Conservation (phyloP, 495 filamentous ascomycete genomes). For the Chlorociboria aeruginascens region DNA sequence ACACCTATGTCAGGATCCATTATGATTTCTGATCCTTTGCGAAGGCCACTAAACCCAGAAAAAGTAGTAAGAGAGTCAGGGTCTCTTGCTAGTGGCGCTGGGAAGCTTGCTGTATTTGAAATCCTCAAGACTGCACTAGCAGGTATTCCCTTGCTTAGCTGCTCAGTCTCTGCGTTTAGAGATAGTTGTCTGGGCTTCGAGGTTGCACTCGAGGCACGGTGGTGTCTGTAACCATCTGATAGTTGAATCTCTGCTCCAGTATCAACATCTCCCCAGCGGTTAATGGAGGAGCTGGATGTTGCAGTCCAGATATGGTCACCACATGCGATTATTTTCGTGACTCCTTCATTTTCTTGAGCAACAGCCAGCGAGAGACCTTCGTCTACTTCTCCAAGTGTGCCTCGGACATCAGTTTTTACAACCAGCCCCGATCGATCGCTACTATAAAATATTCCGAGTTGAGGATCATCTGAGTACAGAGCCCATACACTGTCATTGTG, state of each 20-base stretch:
- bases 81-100: conserved; percentile 33
- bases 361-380: conserved; percentile 82
- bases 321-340: conserved; percentile 70
- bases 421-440: conserved; percentile 84
- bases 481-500: conserved; percentile 98
- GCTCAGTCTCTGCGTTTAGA: conserved; percentile 22
- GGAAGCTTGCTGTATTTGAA: conserved; percentile 72
- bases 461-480: conserved; percentile 76
- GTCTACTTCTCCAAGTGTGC: conserved; percentile 60
- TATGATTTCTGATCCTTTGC: conserved; percentile 40
- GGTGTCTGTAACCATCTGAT: conserved; percentile 40
- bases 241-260: conserved; percentile 44
- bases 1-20: conserved; percentile 44
- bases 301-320: conserved; percentile 88
- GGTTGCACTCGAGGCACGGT: conserved; percentile 37
- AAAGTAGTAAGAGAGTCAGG: conserved; percentile 36
- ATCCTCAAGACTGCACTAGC: conserved; percentile 63
- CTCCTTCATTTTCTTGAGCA: conserved; percentile 74
- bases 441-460: conserved; percentile 83
- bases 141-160: conserved; percentile 53
- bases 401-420: conserved; percentile 83
- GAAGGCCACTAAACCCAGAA: conserved; percentile 31
- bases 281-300: conserved; percentile 87
- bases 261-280: conserved; percentile 84
- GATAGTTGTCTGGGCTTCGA: conserved; percentile 26